Evolutionary conservation across 352 stramenopile species (phyloP).

Genomic region (Pythium brachiatum): DNA sequence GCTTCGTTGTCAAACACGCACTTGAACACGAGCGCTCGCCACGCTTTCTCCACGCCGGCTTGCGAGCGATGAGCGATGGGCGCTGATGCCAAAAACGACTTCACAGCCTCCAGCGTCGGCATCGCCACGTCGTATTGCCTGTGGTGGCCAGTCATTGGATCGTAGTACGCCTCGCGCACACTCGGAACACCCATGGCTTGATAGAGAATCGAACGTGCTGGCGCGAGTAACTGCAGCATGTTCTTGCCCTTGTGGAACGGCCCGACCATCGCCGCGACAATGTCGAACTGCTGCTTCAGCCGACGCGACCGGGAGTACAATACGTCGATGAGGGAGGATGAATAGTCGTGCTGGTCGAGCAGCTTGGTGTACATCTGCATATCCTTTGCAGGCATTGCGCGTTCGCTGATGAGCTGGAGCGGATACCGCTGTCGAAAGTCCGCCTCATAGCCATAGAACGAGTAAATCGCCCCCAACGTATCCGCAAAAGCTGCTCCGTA

Average conservation of each 20-base stretch:
- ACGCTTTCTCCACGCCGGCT: conserved; percentile 37
- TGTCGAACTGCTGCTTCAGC: conserved; percentile 60
- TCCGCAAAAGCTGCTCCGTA: conserved; percentile 43
- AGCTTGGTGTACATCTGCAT: conserved; percentile 56
- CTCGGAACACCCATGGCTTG: conserved; percentile 39
- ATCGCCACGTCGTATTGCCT: conserved; percentile 7
- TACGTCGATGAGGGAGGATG: conserved; percentile 61
- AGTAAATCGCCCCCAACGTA: conserved; percentile 69
- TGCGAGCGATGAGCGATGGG: conserved; percentile 29
- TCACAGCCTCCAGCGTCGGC: conserved; percentile 19
- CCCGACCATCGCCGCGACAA: conserved; percentile 25
- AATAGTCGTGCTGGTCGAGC: conserved; percentile 58
- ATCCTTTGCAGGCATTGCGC: conserved; percentile 34
- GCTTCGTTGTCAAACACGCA: conserved; percentile 36
- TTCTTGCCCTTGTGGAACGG: conserved; percentile 30
- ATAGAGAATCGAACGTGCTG: conserved; percentile 48
- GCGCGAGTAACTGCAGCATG: conserved; percentile 36
- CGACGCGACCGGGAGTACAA: conserved; percentile 41
- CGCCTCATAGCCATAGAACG: conserved; percentile 62
- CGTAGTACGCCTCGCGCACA: conserved; percentile 38
- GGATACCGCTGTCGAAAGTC: conserved; percentile 55
- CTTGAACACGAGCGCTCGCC: conserved; percentile 46
- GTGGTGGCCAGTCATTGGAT: conserved; percentile 7
- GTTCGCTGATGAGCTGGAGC: conserved; percentile 9
- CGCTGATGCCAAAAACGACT: conserved; percentile 29